These are phyloP conservation scores for Rosa rugosa DNA, from an alignment of 306 rosid genomes.

Conservation along the genomic window DNA sequence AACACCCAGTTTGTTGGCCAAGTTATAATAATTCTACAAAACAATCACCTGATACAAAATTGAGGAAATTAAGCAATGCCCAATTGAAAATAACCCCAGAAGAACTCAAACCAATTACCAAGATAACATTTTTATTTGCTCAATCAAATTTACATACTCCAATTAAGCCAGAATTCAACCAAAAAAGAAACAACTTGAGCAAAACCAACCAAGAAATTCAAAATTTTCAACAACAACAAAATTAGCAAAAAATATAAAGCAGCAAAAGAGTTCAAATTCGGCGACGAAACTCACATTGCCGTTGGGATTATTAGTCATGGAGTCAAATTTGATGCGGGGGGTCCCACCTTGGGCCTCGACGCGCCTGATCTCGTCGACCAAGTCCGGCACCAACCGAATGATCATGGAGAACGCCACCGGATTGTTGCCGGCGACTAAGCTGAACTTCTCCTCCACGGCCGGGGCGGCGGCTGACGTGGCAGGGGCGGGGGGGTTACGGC, in stretches of 20 bases:
- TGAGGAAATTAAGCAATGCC: neutral
- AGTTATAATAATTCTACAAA: neutral
- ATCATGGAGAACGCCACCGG: constrained; percentile 82
- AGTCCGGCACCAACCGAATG: constrained; percentile 75
- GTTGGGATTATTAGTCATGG: constrained; percentile 44
- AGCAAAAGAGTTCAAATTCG: neutral
- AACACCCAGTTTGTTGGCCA: neutral
- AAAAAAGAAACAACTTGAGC: neutral
- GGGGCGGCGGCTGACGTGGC: constrained; percentile 32
- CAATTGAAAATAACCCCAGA: neutral
- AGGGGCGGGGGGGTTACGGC: constrained; percentile 39
- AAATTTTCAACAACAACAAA: neutral
- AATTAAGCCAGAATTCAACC: neutral
- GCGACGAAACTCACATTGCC: constrained; percentile 64
- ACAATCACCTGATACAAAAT: neutral
- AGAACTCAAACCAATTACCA: neutral
- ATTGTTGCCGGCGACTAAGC: constrained; percentile 61
- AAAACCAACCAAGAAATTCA: neutral
- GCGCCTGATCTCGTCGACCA: constrained; percentile 95
- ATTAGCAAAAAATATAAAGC: neutral
- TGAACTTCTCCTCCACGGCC: constrained; percentile 74
- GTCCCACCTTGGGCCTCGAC: constrained; percentile 78
- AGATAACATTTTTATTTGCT: neutral
- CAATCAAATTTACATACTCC: neutral
- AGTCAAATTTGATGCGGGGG: constrained; percentile 76